Conservation (phyloP, 805 yeast genomes). For the Monosporozyma unispora region DNA sequence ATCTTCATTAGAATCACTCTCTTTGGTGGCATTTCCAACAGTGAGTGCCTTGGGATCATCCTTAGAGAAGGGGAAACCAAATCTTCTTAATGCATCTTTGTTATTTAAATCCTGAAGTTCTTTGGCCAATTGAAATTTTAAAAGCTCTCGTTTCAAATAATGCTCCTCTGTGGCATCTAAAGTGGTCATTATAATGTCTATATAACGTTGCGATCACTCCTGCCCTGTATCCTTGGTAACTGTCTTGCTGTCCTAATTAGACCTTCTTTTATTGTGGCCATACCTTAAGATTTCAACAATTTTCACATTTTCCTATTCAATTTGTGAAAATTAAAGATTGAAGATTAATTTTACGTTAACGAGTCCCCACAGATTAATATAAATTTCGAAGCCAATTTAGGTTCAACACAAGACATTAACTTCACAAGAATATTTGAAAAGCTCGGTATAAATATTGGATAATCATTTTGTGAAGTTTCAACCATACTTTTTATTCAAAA, state of each 20-base stretch:
- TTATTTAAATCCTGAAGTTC: conserved; percentile 57
- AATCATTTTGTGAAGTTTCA: no score
- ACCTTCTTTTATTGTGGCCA: no score
- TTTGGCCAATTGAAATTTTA: conserved; percentile 48
- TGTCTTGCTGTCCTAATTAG: background rate
- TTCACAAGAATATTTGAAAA: background rate
- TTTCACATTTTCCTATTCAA: background rate
- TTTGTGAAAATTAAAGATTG: background rate
- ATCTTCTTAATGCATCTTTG: conserved; percentile 50
- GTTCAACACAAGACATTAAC: background rate
- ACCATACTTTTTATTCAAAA: no score
- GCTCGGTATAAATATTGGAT: background rate
- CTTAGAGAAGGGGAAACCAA: conserved; percentile 70
- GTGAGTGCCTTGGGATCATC: conserved; percentile 33
- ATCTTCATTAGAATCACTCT: background rate
- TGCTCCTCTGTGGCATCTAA: conserved; percentile 70
- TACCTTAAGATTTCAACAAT: background rate
- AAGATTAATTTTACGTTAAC: background rate
- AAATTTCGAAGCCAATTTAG: background rate
- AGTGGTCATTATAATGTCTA: background rate
- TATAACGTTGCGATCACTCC: background rate
- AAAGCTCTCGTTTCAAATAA: conserved; percentile 72
- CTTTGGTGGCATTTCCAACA: background rate
- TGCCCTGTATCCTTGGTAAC: background rate
- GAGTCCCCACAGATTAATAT: background rate